These are phyloP conservation scores for Amanita polypyramis DNA, from an alignment of 768 basidiomycete species.

Conservation along the genomic window DNA sequence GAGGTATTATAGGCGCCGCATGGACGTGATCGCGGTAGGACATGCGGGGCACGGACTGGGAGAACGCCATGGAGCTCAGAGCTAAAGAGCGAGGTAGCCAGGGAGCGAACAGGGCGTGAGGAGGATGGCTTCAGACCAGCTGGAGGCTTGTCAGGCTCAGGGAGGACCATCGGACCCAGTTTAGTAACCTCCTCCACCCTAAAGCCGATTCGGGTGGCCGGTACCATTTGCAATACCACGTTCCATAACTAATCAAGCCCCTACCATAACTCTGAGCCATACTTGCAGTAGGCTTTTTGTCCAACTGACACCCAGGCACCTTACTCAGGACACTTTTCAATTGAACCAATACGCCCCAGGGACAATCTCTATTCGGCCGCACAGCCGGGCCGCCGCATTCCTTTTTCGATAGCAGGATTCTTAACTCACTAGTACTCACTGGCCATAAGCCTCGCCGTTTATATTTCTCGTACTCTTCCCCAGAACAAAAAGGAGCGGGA, in stretches of 20 bases:
- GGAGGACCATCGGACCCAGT: not conserved
- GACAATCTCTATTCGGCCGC: no score
- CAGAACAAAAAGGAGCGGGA: no score
- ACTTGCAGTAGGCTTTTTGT: no score
- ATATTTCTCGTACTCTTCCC: no score
- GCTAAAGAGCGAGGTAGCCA: not conserved
- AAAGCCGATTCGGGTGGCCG: slow-evolving; percentile 2
- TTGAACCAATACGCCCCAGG: no score
- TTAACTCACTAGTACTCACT: no score
- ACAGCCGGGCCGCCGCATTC: no score
- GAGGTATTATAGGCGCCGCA: not conserved
- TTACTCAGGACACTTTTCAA: no score
- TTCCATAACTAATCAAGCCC: not conserved
- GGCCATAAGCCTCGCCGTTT: no score
- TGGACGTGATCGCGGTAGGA: slow-evolving; percentile 1
- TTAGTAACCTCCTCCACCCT: not conserved
- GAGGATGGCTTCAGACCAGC: slow-evolving; percentile 1
- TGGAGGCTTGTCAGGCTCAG: slow-evolving; percentile 1
- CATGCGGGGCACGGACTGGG: slow-evolving; percentile 1
- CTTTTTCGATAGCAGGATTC: no score
- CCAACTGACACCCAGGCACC: no score
- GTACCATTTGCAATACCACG: not conserved
- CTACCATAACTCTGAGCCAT: no score
- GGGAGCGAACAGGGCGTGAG: not conserved
- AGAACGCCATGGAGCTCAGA: slow-evolving; percentile 2